Conservation (phyloP, 2,329 filamentous ascomycete genomes). For the Fusarium dimerum region DNA sequence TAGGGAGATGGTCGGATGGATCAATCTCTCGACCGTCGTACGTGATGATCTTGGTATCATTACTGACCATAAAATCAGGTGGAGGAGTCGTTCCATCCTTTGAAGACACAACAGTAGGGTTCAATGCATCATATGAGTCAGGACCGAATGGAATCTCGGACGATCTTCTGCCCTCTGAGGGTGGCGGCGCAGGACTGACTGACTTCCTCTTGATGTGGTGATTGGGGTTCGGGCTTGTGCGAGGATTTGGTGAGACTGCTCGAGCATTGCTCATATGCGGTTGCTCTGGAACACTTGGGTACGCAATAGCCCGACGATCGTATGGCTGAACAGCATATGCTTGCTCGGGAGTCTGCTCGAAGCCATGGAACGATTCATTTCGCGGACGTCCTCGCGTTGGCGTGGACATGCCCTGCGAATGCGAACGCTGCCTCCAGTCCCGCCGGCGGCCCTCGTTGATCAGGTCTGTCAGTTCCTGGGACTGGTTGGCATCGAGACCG, state of each 20-base stretch:
- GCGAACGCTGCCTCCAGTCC: conserved; percentile 46
- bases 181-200: conserved; percentile 67
- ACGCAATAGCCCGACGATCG: conserved; percentile 43
- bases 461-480: conserved; percentile 59
- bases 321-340: conserved; percentile 44
- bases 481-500: conserved; percentile 58
- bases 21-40: conserved; percentile 77
- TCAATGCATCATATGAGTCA: conserved; percentile 73
- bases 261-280: conserved; percentile 26
- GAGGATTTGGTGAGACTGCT: conserved; percentile 40
- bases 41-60: conserved; percentile 69
- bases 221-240: conserved; percentile 42
- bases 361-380: conserved; percentile 27
- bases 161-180: conserved; percentile 48
- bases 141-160: conserved; percentile 72
- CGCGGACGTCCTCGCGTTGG: conserved; percentile 43
- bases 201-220: conserved; percentile 70
- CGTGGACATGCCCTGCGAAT: conserved; percentile 40
- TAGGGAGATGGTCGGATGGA: conserved; percentile 77
- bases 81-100: conserved; percentile 39
- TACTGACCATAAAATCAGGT: conserved; percentile 43
- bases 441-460: conserved; percentile 56
- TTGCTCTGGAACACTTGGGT: conserved; percentile 35
- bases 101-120: conserved; percentile 53
- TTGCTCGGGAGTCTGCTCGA: conserved; percentile 26